Evolutionary conservation across 805 yeast species (phyloP), one percentile per base, ranked within the genome.

Genomic region (Metschnikowia hibisci): DNA sequence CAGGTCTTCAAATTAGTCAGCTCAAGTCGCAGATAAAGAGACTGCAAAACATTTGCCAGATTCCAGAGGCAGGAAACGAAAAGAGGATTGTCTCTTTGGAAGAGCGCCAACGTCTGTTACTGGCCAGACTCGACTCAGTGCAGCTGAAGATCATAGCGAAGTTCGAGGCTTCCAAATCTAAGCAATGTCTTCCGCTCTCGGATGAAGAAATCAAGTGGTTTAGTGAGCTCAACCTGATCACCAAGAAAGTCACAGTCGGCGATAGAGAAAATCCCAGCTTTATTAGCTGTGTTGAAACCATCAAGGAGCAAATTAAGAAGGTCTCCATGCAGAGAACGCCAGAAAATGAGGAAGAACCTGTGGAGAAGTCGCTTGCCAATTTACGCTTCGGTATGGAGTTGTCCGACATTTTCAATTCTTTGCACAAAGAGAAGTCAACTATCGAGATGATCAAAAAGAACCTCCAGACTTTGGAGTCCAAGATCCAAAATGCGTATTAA

Each of bases 201-300:
- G 44, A 51, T 1, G 58, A 62, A 16, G 76, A 70, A 44, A 58
- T 52, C 37, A 42, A 39, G 4, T 70, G 74, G 74, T 61, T 65
- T 37, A 56, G 57, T 25, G 74, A 70, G 43, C 53, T 70, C 29
- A 67, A 69, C 42, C 13, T 53, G 2, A 51, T 66, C 15, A 57
- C 47, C 31, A 39, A 44, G 9, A 29, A 33, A 3, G 44, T 49
- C 5, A 38, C 47, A 11, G 22, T 20, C 9, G 50, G 48, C 23
- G 41, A 33, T n/a, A 37, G 38, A 4, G 27, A 39, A 3, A 28
- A 38, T 8, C 48, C 44, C 4, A 43, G 53, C 25, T 41, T 50
- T 35, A 26, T 25, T 9, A 36, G 42, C 8, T 40, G 39, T 15
- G 42, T 52, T 27, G 47, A 41, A n/a, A 31, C 22, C 7, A 44